Conservation (phyloP, 1,139 yeast species). For the Blastobotrys illinoisensis region DNA sequence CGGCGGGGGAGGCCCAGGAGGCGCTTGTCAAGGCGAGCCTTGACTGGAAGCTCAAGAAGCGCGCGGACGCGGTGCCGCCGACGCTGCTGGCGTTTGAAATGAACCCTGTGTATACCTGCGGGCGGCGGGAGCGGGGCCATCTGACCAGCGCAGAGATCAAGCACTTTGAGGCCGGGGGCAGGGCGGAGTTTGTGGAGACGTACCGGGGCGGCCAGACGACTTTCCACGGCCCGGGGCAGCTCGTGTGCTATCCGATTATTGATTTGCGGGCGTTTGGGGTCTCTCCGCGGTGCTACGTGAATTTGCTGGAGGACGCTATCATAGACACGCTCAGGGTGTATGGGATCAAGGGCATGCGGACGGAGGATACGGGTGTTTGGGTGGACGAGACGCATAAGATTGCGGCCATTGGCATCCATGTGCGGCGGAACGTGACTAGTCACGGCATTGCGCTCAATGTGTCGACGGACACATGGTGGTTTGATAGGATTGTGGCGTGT, state of each 20-base stretch:
- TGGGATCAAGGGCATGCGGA: conserved; percentile 45
- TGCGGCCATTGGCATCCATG: conserved; percentile 85
- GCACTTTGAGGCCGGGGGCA: conserved; percentile 28
- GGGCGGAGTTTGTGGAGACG: conserved; percentile 59
- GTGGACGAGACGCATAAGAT: conserved; percentile 56
- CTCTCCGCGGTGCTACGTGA: conserved; percentile 71
- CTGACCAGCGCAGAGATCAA: conserved; percentile 34
- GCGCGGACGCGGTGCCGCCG: conserved; percentile 35
- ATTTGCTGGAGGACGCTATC: conserved; percentile 60
- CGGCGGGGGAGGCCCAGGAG: conserved; percentile 62
- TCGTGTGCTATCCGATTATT: conserved; percentile 76
- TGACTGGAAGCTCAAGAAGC: conserved; percentile 44
- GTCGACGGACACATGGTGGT: conserved; percentile 61
- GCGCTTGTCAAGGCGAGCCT: conserved; percentile 55
- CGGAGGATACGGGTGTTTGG: conserved; percentile 84
- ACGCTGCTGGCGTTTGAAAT: conserved; percentile 74
- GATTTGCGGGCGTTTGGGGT: conserved; percentile 62
- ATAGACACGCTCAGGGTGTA: conserved; percentile 46
- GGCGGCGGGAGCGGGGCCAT: conserved; percentile 63
- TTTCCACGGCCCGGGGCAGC: conserved; percentile 94
- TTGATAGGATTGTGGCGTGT: conserved; percentile 74
- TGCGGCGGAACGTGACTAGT: conserved; percentile 76
- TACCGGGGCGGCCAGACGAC: conserved; percentile 97
- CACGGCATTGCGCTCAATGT: conserved; percentile 88
- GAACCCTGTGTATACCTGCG: conserved; percentile 82